Percentiles rank a stretch among this genome's conserved stretches.
Evolutionary conservation across 768 basidiomycete species (phyloP).

Genomic region (Gymnopilus junonius): DNA sequence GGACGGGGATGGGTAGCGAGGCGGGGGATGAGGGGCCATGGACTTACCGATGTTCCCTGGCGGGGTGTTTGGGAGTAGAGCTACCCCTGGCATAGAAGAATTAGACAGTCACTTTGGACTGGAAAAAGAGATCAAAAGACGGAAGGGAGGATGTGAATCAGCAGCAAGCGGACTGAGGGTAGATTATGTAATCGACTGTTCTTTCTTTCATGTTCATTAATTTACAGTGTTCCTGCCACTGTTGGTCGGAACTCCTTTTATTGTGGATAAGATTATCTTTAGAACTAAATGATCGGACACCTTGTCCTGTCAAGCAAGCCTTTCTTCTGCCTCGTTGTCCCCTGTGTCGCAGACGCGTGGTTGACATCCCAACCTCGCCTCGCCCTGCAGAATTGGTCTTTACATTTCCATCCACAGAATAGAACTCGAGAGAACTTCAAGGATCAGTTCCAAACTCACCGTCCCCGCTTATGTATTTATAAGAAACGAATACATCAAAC

Average conservation of each 20-base stretch:
- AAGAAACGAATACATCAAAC: neutral
- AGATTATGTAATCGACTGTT: neutral
- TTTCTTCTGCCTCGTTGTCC: neutral
- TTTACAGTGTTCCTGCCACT: too few relatives aligned
- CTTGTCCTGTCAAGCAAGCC: neutral
- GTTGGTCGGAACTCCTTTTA: too few relatives aligned
- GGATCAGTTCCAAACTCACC: neutral
- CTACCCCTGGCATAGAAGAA: constrained; percentile 33
- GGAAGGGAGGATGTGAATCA: constrained; percentile 20
- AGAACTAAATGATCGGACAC: neutral
- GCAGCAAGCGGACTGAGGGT: constrained; percentile 2
- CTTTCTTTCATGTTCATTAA: neutral
- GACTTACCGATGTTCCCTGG: constrained; percentile 32
- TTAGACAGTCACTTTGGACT: constrained; percentile 2
- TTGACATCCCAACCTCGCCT: neutral
- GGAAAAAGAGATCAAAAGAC: constrained; percentile 5
- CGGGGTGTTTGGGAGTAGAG: constrained; percentile 25
- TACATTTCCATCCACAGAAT: neutral
- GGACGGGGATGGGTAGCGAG: constrained; percentile 22
- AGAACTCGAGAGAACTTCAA: neutral
- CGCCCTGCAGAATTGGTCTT: neutral
- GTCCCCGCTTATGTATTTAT: neutral
- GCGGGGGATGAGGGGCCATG: constrained; percentile 19
- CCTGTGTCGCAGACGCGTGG: too few relatives aligned
- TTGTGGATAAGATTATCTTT: neutral